Base-by-base conservation (phyloP, 2,329 filamentous ascomycete species). In the Zymoseptoria ardabiliae region DNA sequence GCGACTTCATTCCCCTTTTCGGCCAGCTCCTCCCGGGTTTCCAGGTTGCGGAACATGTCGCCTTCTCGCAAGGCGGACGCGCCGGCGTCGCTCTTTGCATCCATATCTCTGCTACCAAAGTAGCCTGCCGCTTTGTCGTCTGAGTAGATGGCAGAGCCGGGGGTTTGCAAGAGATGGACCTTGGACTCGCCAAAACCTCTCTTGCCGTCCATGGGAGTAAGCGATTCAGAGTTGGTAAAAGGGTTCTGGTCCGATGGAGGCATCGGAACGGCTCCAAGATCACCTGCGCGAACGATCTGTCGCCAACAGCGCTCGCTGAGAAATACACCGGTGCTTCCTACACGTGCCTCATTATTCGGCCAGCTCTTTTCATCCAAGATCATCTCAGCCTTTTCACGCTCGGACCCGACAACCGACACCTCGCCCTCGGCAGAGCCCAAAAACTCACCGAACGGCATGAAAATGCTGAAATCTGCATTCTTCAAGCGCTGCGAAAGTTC, bases 11-110 rank as follows among this genome's bases (percentile, higher is more conserved):
- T 96, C 62, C 90, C 90, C 66, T 96, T 93, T 76, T 97, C 93
- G 0, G 93, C 90, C 84, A 99, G 91, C 72, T 96, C 90, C 72
- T 95, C 89, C 63, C 91, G 85, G 6, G 93, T 97, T 67, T 97
- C 93, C 7, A 97, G 81, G 69, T 97, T 96, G 70, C 91, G 90
- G 81, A 99, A 99, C 93, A 99, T 96, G 72, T 99, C 94, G 7
- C 94, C 92, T 56, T 84, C 89, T 53, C 92, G 89, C 71, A 96
- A 88, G 5, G 90, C 91, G n/a, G 93, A 97, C 1, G 83, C 88
- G 3, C 92, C 93, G 7, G 93, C 92, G 55, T 99, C 94, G 28
- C 94, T 97, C 50, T 91, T 90, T 7, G 86, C 80, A 71, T 99
- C 94, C 9, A 89, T 73, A 59, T 96, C 91, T 55, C 87, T 82